Evolutionary conservation across 495 filamentous ascomycete species (phyloP).

Genomic region (Penicillium canariense): DNA sequence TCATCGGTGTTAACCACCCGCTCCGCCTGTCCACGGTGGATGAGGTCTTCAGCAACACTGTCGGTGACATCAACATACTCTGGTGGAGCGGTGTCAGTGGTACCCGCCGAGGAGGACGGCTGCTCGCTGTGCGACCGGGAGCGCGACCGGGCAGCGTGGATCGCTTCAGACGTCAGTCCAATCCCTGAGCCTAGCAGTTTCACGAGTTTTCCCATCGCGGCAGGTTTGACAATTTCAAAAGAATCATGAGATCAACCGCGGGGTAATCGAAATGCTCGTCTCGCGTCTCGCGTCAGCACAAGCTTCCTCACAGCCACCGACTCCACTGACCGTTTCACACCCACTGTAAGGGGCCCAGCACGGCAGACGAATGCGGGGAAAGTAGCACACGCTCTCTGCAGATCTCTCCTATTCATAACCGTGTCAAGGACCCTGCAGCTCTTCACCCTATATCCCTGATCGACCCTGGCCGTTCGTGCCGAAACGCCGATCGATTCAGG

Average conservation of each 20-base stretch:
- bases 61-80: slow-evolving; percentile 3
- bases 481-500: slow-evolving; percentile 8
- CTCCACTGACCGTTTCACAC: neutral
- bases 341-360: neutral
- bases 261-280: neutral
- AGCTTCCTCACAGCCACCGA: neutral
- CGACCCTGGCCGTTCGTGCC: neutral
- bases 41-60: neutral
- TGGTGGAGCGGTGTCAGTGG: neutral
- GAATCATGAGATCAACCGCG: neutral
- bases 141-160: slow-evolving; percentile 11
- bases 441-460: neutral
- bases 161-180: slow-evolving; percentile 18
- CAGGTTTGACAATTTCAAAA: neutral
- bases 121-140: neutral
- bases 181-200: slow-evolving; percentile 12
- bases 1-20: neutral
- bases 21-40: neutral
- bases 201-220: slow-evolving; percentile 8
- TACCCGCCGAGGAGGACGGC: neutral
- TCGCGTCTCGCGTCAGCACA: neutral
- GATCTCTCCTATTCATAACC: neutral
- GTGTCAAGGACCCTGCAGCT: neutral
- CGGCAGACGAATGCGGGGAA: slow-evolving; percentile 3
- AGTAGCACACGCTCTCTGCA: neutral